Base-by-base conservation (phyloP, 371 early-diverging fungal genomes). In the Mortierella sp. region DNA sequence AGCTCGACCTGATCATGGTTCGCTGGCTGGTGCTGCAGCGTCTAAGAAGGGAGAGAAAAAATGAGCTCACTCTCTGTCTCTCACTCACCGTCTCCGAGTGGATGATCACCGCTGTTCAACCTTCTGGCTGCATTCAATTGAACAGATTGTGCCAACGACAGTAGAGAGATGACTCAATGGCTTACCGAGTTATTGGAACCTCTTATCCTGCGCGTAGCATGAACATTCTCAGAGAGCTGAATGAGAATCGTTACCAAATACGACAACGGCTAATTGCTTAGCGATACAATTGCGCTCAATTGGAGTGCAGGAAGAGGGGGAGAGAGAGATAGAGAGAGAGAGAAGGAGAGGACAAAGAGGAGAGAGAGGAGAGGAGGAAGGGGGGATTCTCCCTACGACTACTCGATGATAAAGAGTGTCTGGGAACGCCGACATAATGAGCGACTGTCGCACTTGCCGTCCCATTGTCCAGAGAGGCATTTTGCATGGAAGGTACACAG, bases 151-250 rank as follows among this genome's bases (percentile, higher is more conserved):
- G 23, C 23, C 13, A 47, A 3, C 5, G 21, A 23, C 5, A 23
- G 24, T 5, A 47, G 56, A 28, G 27, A 19, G 18, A 13, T 19
- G n/a, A 28, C n/a, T 27, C 21, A 42, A 42, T 54, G 24, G 54
- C 18, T 19, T 45, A 56, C 56, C 56, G 56, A 56, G 23, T 56
- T 56, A 45, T 46, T 30, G 56, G 56, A 46, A 34, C 56, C 23
- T 4, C 24, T 6, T 47, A 19, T 47, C 6, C 24, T 19, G 45
- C 24, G 26, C 14, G 19, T 24, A 23, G 21, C 19, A 3, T 24
- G 21, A 47, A 19, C 26, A 19, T 24, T 23, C 21, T 4, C 21
- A 47, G 34, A 34, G 34, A 34, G 34, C 34, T 34, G 34, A 34
- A 34, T 10, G 34, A 8, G 21, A 26, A 47, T 24, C 47, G 47